Evolutionary conservation across 129 eudicot species (phyloP).

Genomic region (Lactuca sativa): DNA sequence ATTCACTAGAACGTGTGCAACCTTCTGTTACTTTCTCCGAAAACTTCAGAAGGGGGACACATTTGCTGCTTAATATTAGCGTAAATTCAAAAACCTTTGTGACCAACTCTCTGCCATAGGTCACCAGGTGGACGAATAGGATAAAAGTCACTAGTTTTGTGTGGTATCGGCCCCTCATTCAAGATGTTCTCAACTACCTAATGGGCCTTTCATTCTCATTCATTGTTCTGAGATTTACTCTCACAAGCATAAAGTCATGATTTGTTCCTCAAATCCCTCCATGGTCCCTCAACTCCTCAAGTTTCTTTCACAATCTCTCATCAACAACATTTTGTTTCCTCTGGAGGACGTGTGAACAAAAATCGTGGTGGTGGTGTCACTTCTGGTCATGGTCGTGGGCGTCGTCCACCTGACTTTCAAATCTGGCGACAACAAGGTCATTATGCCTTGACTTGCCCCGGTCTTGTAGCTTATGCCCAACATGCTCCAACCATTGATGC

Average conservation of each 20-base stretch:
- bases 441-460: not conserved
- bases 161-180: not conserved
- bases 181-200: not conserved
- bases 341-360: not conserved
- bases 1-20: not conserved
- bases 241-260: not conserved
- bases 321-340: no score
- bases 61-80: not conserved
- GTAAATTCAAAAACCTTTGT: not conserved
- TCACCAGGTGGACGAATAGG: not conserved
- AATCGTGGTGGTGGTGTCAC: not conserved
- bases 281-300: not conserved
- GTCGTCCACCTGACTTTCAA: slow-evolving; percentile 1
- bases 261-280: not conserved
- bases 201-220: no score
- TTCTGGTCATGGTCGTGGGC: not conserved
- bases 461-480: not conserved
- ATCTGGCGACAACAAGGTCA: not conserved
- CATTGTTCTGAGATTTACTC: no score
- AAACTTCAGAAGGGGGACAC: no score
- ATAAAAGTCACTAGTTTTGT: not conserved
- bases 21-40: not conserved
- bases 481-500: not conserved
- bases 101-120: not conserved
- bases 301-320: not conserved